These are phyloP conservation scores for Anthostomella pinea DNA, from an alignment of 2,329 filamentous ascomycete genomes.

Conservation along the genomic window DNA sequence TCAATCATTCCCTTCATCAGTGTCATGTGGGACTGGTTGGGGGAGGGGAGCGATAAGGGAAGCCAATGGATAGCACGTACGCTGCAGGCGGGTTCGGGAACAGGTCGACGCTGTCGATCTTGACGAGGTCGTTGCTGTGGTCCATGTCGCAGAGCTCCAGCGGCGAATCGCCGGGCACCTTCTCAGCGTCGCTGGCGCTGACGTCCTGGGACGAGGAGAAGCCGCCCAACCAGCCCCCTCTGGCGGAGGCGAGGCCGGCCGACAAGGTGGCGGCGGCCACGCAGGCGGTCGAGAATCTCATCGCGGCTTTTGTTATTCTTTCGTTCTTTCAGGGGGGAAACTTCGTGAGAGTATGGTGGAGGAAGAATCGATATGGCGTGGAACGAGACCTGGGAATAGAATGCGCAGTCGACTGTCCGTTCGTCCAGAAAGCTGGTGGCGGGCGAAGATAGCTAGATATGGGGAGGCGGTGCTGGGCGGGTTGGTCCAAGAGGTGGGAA, in stretches of 20 bases:
- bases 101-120: slow-evolving; percentile 77
- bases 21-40: neutral
- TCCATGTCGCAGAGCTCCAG: slow-evolving; percentile 71
- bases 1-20: slow-evolving; percentile 10
- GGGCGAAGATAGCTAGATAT: neutral
- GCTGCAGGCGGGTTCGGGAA: slow-evolving; percentile 80
- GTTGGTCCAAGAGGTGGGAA: neutral
- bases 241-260: slow-evolving; percentile 39
- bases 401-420: too few relatives aligned
- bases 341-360: too few relatives aligned
- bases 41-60: neutral
- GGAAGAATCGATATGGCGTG: too few relatives aligned
- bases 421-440: neutral
- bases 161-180: slow-evolving; percentile 82
- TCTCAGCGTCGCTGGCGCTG: slow-evolving; percentile 50
- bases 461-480: slow-evolving; percentile 1
- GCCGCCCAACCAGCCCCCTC: slow-evolving; percentile 45
- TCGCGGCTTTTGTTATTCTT: slow-evolving; percentile 24
- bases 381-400: too few relatives aligned
- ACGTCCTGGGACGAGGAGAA: slow-evolving; percentile 51
- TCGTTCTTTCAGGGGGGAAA: too few relatives aligned
- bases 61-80: slow-evolving; percentile 52
- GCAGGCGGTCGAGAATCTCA: slow-evolving; percentile 42
- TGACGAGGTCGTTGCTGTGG: slow-evolving; percentile 67
- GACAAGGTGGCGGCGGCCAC: slow-evolving; percentile 45